Base-by-base conservation (phyloP, 1,284 basidiomycete genomes). In the Pascua sp. region DNA sequence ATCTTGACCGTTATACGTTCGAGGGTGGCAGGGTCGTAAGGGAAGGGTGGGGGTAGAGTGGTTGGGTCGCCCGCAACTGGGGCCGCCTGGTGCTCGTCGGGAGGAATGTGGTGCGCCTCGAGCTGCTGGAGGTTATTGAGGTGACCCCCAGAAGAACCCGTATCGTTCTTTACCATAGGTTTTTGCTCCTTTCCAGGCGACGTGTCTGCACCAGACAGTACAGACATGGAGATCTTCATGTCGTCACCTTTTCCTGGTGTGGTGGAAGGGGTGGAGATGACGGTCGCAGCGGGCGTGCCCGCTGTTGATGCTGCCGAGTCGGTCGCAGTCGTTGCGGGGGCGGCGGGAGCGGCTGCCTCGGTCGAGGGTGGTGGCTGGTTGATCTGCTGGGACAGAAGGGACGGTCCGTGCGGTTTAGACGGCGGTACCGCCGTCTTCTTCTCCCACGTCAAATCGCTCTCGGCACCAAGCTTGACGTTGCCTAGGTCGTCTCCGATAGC, bases 1-100 rank as follows among this genome's bases (percentile, higher is more conserved):
- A 98, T 98, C 82, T 98, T 98, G 63, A 98, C 96, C 4, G 94
- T 98, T 64, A 98, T 96, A 71, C 87, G 86, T 76, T 97, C 93
- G 41, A 84, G 70, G 51, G 78, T 80, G 49, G 77, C 77, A 0
- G 82, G 82, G 65, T 84, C 82, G 67, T 84, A 83, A 0, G 80
- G 80, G 61, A 80, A 78, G 2, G 81, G 80, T n/a, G 81, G 81
- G 11, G 80, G 80, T 45, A 83, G 74, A 13, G 78, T 79, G 55
- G 70, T 81, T 9, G 81, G 81, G 62, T 83, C 82, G 37, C 81
- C 81, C 1, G 81, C 81, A n/a, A 71, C 73, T 4, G 80, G 79
- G n/a, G 81, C 81, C 24, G 18, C 36, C 15, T 59, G 55, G 39
- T 18, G 44, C 36, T 62, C 53, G 46, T 57, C 61, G n/a, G 56